Evolutionary conservation across 176 grass and related monocot species (phyloP).

Genomic region (Lolium multiflorum): DNA sequence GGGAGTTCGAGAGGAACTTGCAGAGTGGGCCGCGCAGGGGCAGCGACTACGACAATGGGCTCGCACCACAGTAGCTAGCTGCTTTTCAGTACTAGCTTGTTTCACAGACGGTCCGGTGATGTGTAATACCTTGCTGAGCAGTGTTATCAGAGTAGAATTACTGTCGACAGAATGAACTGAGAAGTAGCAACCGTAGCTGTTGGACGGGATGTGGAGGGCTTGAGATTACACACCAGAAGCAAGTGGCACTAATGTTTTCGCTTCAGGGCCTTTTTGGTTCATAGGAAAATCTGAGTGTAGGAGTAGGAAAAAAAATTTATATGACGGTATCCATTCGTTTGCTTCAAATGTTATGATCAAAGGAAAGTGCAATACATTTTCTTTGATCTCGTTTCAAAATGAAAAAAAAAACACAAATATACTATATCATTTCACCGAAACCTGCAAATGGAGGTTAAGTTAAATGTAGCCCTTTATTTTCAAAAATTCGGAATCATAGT

Average conservation of each 20-base stretch:
- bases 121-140: constrained; percentile 7
- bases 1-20: constrained; percentile 58
- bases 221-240: not conserved
- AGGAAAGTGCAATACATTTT: too few relatives aligned
- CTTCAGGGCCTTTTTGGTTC: not conserved
- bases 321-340: too few relatives aligned
- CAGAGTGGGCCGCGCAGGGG: constrained; percentile 50
- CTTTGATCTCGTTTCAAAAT: too few relatives aligned
- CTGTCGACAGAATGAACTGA: not conserved
- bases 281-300: not conserved
- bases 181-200: not conserved
- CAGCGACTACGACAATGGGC: constrained; percentile 39
- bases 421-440: too few relatives aligned
- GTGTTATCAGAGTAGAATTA: constrained; percentile 2
- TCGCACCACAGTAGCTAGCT: constrained; percentile 32
- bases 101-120: not conserved
- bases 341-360: too few relatives aligned
- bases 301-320: too few relatives aligned
- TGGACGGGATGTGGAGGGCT: not conserved
- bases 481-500: too few relatives aligned
- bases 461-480: too few relatives aligned
- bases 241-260: not conserved
- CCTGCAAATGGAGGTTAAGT: too few relatives aligned
- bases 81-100: not conserved
- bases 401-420: too few relatives aligned